These are phyloP conservation scores for Fusarium agapanthi DNA, from an alignment of 2,329 filamentous ascomycete species.

Conservation along the genomic window DNA sequence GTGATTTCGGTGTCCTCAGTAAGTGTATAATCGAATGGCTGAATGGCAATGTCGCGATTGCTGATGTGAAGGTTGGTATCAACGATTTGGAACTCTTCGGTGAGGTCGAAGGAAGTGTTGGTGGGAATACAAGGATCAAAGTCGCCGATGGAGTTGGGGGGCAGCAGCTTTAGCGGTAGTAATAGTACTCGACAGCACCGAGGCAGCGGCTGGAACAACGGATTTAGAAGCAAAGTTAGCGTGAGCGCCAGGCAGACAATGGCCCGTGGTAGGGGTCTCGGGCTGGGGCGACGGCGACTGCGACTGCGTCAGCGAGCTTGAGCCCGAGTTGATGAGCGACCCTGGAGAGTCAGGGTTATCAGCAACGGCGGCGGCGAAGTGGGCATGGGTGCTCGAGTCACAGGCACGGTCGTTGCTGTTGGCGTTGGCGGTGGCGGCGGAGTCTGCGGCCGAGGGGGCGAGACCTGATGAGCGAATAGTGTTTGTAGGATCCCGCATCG, in stretches of 20 bases:
- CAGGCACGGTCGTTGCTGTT: conserved; percentile 31
- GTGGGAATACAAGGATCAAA: conserved; percentile 39
- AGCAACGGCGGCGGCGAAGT: conserved; percentile 39
- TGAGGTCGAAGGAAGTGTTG: conserved; percentile 44
- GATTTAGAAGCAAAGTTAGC: conserved; percentile 41
- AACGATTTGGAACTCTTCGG: neutral
- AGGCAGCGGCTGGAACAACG: conserved; percentile 37
- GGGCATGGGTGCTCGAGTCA: conserved; percentile 39
- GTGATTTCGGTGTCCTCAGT: conserved; percentile 48
- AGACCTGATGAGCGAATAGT: conserved; percentile 32
- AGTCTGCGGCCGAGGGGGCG: conserved; percentile 35
- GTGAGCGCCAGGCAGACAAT: conserved; percentile 41
- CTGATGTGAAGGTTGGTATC: neutral
- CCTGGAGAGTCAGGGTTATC: conserved; percentile 47
- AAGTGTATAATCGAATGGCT: neutral
- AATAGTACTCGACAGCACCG: conserved; percentile 38
- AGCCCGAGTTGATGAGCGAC: conserved; percentile 46
- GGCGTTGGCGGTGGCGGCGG: conserved; percentile 39
- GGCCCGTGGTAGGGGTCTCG: conserved; percentile 44
- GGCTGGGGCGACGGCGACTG: conserved; percentile 50
- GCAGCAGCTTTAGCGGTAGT: conserved; percentile 36
- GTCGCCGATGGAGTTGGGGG: conserved; percentile 30
- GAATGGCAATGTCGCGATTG: neutral
- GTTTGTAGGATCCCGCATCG: conserved; percentile 25
- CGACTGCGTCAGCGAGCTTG: conserved; percentile 48